Evolutionary conservation across 2,329 filamentous ascomycete species (phyloP), one percentile per base, ranked within the genome.

Genomic region (Fusarium sp.): DNA sequence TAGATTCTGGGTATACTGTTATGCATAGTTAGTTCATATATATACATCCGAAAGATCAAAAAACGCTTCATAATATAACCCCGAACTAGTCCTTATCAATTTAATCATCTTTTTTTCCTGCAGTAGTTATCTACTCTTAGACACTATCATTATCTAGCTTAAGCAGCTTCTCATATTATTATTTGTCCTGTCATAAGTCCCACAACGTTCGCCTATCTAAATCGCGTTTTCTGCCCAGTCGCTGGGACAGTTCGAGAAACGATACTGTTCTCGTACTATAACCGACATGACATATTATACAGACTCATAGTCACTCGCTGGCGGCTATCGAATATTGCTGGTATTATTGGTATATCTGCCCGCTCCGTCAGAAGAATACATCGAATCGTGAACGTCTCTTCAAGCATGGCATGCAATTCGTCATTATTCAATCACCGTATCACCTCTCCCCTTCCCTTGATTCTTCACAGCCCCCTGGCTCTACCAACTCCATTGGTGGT

Each of bases 331-430:
- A 51, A 50, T 37, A 54, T 64, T 48, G 60, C 57, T 67, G 56
- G 65, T 66, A 73, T 73, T 72, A 72, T 68, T 69, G 71, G 66
- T 69, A 74, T 73, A 71, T 68, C 56, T 60, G 57, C 59, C 58
- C 51, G 42, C 69, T 61, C 63, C 53, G 35, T 67, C 47, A 52
- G 54, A 67, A 64, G 63, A 60, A 69, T 72, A 63, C 68, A 67
- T 72, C 49, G 52, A 71, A 69, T 73, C 72, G 64, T 74, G 63
- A 71, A 63, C 50, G 57, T 73, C 48, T 73, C 43, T 70, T 70
- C 63, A 72, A 72, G 55, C 64, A 60, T 73, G 61, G 66, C 72
- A 70, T 71, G 53, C 52, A 71, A 63, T 59, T 72, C 66, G 47
- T 71, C 58, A 64, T 43, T 45, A 60, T 66, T 55, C 46, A 59